Conservation (phyloP, 2,329 filamentous ascomycete genomes). For the Plectosphaerella plurivora region DNA sequence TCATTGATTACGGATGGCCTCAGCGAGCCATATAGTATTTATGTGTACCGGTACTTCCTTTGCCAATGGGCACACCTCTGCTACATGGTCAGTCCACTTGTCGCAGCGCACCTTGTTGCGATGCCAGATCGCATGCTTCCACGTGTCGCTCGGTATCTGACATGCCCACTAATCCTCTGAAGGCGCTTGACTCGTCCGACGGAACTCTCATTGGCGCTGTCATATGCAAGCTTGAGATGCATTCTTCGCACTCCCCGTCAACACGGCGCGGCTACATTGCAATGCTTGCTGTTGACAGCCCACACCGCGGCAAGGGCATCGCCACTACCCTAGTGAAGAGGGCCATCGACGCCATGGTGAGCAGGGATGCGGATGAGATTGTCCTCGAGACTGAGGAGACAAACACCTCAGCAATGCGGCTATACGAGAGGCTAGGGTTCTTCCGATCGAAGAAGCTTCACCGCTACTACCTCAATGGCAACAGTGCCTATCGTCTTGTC, state of each 20-base stretch:
- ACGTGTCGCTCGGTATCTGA: background rate
- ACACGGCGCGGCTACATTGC: slow-evolving; percentile 90
- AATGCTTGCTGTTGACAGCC: slow-evolving; percentile 88
- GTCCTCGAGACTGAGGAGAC: slow-evolving; percentile 95
- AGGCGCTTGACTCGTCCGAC: slow-evolving; percentile 58
- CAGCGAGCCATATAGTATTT: slow-evolving; percentile 98
- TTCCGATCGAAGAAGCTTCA: slow-evolving; percentile 88
- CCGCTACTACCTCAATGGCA: slow-evolving; percentile 94
- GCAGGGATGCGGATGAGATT: slow-evolving; percentile 82
- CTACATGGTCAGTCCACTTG: slow-evolving; percentile 66
- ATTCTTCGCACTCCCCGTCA: slow-evolving; percentile 72
- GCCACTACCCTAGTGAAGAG: slow-evolving; percentile 83
- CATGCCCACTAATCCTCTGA: slow-evolving; percentile 2
- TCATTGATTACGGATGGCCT: slow-evolving; percentile 93
- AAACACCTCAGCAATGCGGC: slow-evolving; percentile 81
- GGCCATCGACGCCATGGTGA: slow-evolving; percentile 88
- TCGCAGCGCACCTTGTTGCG: background rate
- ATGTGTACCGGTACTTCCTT: slow-evolving; percentile 96
- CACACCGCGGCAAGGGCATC: slow-evolving; percentile 79
- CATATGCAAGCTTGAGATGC: slow-evolving; percentile 88
- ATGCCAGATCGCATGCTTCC: background rate
- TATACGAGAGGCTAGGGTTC: slow-evolving; percentile 93
- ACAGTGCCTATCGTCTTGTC: slow-evolving; percentile 85
- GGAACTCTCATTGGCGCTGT: slow-evolving; percentile 79
- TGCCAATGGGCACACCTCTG: slow-evolving; percentile 98